Percentiles rank a stretch among this genome's conserved stretches.
Conservation (phyloP, 768 basidiomycete genomes). For the Suillus subluteus region DNA sequence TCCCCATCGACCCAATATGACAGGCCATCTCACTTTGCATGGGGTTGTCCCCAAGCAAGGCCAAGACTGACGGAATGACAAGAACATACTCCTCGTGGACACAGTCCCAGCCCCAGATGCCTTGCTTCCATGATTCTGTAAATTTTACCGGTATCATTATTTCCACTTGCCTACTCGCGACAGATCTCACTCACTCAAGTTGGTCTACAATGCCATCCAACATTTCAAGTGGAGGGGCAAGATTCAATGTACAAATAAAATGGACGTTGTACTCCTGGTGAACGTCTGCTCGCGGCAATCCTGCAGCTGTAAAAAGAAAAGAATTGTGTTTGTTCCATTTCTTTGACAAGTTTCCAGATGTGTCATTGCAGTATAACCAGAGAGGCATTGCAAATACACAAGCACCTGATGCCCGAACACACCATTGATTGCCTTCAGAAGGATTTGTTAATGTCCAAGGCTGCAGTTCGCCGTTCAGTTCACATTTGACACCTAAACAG, state of each 20-base stretch:
- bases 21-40: constrained; percentile 32
- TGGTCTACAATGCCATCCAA: constrained; percentile 23
- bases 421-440: constrained; percentile 18
- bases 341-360: constrained; percentile 32
- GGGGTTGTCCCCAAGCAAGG: constrained; percentile 27
- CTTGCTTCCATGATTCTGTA: constrained; percentile 16
- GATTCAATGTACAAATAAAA: constrained; percentile 29
- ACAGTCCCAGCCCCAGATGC: constrained; percentile 25
- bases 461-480: neutral
- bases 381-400: constrained; percentile 20
- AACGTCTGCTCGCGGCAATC: constrained; percentile 16
- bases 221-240: constrained; percentile 28
- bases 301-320: constrained; percentile 22
- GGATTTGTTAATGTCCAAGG: constrained; percentile 10
- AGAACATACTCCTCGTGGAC: constrained; percentile 20
- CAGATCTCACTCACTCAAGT: constrained; percentile 20
- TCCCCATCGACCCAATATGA: constrained; percentile 28
- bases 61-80: constrained; percentile 21
- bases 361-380: constrained; percentile 31
- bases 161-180: neutral
- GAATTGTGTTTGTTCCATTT: constrained; percentile 36
- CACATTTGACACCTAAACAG: constrained; percentile 1
- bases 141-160: neutral
- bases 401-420: constrained; percentile 11
- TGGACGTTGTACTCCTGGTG: constrained; percentile 22